Conservation (phyloP, 176 grass and related monocot genomes). For the Oryza punctata region DNA sequence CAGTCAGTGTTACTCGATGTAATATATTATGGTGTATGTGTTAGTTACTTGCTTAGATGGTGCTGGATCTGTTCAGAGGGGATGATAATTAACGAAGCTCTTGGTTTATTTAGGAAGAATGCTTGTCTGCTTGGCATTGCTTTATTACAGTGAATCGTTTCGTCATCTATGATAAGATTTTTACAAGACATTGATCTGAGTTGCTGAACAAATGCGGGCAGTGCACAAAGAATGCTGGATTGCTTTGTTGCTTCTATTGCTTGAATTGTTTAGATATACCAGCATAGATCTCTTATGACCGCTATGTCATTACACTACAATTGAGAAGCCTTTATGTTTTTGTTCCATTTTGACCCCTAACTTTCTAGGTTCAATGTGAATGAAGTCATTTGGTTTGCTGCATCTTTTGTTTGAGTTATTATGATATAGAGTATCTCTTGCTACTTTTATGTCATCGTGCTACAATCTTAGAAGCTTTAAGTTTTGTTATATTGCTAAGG, state of each 20-base stretch:
- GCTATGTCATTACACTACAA: not conserved
- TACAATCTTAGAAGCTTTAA: not conserved
- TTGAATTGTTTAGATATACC: not conserved
- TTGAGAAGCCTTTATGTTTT: not conserved
- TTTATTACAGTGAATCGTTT: not conserved
- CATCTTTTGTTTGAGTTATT: not conserved
- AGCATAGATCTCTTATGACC: not conserved
- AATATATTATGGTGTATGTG: not conserved
- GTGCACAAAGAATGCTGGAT: not conserved
- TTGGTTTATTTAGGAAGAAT: not conserved
- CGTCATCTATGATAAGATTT: not conserved
- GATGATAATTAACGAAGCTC: not conserved
- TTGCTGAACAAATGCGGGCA: not conserved
- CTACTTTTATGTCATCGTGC: conserved; percentile 7
- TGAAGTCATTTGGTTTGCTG: not conserved
- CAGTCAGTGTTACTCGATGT: not conserved
- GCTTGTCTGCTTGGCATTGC: not conserved
- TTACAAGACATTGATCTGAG: not conserved
- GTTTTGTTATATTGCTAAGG: not conserved
- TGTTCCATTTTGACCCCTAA: not conserved
- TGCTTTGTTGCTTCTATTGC: conserved; percentile 10
- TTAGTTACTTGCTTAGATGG: conserved; percentile 7
- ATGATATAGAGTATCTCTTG: not conserved
- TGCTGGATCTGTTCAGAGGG: conserved; percentile 17
- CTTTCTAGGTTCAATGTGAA: conserved; percentile 10